Evolutionary conservation across 495 filamentous ascomycete species (phyloP), one percentile per base, ranked within the genome.

Genomic region (Hypomontagnella monticulosa): DNA sequence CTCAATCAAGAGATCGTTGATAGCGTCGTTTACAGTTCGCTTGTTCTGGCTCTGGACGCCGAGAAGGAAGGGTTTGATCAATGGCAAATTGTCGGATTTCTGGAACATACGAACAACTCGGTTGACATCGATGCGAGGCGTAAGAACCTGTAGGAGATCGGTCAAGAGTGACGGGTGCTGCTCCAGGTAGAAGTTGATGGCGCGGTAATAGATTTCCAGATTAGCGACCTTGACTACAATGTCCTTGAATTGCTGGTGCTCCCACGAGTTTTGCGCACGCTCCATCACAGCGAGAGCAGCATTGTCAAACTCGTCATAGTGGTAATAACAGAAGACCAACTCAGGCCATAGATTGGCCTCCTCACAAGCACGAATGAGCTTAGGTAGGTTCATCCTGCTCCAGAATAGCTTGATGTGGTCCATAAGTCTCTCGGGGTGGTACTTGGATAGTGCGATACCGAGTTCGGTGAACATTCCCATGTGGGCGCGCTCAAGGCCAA

Each of bases 161-260:
- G 96, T 99, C 57, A 99, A 81, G 30, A 99, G 88, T 12, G 93
- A 88, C 40, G 96, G 96, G 75, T 98, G 96, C 75, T 98, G 92
- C 78, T 97, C 91, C 36, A 97, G 86, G 79, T 99, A 99, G 83
- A 97, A 98, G 84, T 93, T 97, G 67, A 99, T 85, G 23, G 93
- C 91, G 32, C 93, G 91, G 83, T 99, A 99, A 80, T 97, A 98
- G 75, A 99, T 98, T 78, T 99, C 96, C 72, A 98, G 77, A 79
- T 99, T 99, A 69, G 95, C 92, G 62, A 97, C 94, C 86, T 98
- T 98, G 80, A 97, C 88, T 57, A 97, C 84, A 62, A 97, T 97
- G 76, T 98, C 96, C 86, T 98, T 98, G 89, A 99, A 98, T 27
- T 94, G 96, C 78, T 98, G 95, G 80, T 99, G 96, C 78, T 99